Evolutionary conservation across 805 yeast genomes (phyloP).

Genomic region (Blastobotrys muscicola): DNA sequence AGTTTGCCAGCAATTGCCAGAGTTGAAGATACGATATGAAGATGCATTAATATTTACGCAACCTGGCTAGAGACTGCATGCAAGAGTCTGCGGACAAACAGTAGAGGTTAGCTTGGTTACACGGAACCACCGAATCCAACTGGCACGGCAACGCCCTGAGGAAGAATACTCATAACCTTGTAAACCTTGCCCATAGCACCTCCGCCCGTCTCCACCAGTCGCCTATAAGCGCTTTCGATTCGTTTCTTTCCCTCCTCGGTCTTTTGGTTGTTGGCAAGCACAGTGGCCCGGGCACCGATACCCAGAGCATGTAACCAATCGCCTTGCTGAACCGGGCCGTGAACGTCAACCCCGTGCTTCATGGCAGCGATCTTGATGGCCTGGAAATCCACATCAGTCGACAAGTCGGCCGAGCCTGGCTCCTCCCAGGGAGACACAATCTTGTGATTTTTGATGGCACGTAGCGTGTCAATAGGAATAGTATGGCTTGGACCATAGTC

Average conservation of each 20-base stretch:
- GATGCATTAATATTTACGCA: too few species aligned
- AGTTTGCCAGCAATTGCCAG: background rate
- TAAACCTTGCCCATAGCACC: constrained; percentile 69
- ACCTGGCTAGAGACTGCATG: too few species aligned
- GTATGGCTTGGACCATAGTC: constrained; percentile 64
- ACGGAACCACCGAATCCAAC: constrained; percentile 45
- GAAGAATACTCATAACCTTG: constrained; percentile 58
- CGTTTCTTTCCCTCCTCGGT: constrained; percentile 40
- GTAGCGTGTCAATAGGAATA: constrained; percentile 59
- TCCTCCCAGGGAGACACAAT: constrained; percentile 64
- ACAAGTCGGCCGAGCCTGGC: constrained; percentile 75
- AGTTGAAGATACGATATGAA: background rate
- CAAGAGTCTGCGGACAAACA: too few species aligned
- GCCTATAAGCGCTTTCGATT: constrained; percentile 45
- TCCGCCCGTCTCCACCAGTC: constrained; percentile 53
- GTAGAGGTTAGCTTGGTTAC: background rate
- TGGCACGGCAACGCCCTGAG: constrained; percentile 34
- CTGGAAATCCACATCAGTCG: constrained; percentile 75
- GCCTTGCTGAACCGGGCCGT: constrained; percentile 66
- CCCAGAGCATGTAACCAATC: constrained; percentile 74
- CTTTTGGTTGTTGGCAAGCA: constrained; percentile 35
- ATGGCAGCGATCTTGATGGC: constrained; percentile 38
- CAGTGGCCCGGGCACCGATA: constrained; percentile 51
- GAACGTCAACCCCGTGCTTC: constrained; percentile 23
- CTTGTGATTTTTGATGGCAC: constrained; percentile 66